Conservation (phyloP, 331 rosid genomes). For the Acacia pycnantha region DNA sequence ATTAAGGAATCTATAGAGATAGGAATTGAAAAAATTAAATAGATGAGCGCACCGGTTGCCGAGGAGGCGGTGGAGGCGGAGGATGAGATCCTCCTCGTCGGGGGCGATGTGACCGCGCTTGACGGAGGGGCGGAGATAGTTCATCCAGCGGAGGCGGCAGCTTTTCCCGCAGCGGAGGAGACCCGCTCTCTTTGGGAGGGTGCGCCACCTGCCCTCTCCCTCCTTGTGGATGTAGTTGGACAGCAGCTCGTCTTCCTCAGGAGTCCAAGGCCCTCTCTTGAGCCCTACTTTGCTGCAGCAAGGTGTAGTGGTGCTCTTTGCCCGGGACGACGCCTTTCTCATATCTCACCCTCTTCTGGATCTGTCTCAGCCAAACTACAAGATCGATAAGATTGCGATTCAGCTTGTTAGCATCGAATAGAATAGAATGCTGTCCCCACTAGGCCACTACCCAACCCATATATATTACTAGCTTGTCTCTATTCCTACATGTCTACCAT, state of each 20-base stretch:
- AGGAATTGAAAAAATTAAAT: neutral
- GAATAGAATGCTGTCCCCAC: too few relatives aligned
- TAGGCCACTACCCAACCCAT: too few relatives aligned
- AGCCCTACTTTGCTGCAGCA: slow-evolving; percentile 69
- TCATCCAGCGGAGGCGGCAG: slow-evolving; percentile 97
- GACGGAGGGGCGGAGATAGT: slow-evolving; percentile 86
- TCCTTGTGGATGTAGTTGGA: slow-evolving; percentile 54
- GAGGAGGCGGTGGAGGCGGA: slow-evolving; percentile 90
- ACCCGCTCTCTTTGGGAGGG: slow-evolving; percentile 72
- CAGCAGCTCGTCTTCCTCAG: slow-evolving; percentile 68
- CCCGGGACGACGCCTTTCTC: slow-evolving; percentile 25
- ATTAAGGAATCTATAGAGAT: neutral
- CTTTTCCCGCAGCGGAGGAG: slow-evolving; percentile 89
- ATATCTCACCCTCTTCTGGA: neutral
- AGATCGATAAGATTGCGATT: neutral
- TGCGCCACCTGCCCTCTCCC: slow-evolving; percentile 89
- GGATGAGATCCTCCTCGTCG: slow-evolving; percentile 91
- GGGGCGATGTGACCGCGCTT: slow-evolving; percentile 90
- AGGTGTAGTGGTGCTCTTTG: slow-evolving; percentile 30
- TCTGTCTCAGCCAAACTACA: neutral
- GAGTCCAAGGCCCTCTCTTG: slow-evolving; percentile 89
- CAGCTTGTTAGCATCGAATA: too few relatives aligned
- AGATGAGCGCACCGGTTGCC: slow-evolving; percentile 57
- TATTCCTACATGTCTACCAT: too few relatives aligned
- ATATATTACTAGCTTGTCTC: too few relatives aligned